phyloP scores from a whole-genome alignment of 371 early-diverging fungal genomes.

The Gilbertella persicaria region DNA sequence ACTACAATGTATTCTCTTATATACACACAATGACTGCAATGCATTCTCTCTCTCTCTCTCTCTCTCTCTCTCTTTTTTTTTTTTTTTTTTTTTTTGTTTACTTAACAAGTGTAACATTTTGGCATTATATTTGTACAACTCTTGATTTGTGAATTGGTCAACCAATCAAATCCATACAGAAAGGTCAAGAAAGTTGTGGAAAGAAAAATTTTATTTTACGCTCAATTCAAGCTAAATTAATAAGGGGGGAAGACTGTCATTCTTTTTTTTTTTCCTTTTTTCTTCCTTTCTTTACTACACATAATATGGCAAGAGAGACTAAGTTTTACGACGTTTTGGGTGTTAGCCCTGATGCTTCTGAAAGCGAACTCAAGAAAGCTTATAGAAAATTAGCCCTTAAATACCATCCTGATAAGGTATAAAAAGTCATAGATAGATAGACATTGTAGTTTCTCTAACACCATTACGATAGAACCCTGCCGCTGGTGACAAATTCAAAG shows the following conservation, averaged over 20 bases:
- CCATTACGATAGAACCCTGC: constrained; percentile 65
- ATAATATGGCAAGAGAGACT: constrained; percentile 76
- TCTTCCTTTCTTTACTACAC: background rate
- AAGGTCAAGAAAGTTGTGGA: constrained; percentile 20
- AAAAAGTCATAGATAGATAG: constrained; percentile 43
- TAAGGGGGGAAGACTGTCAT: background rate
- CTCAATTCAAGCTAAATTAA: constrained; percentile 11
- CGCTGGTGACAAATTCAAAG: constrained; percentile 91
- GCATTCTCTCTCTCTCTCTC: no score
- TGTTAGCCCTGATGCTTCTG: constrained; percentile 79
- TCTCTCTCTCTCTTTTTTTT: no score
- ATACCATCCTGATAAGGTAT: constrained; percentile 95
- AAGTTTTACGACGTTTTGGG: constrained; percentile 94
- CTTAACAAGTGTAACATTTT: no score
- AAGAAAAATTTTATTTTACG: constrained; percentile 15
- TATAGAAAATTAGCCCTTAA: constrained; percentile 91
- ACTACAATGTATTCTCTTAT: no score
- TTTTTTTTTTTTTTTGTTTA: no score
- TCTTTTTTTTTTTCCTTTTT: constrained; percentile 2
- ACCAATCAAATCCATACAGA: constrained; percentile 15
- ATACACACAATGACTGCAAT: no score
- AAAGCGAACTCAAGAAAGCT: constrained; percentile 87
- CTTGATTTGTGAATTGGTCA: background rate
- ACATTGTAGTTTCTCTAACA: background rate
- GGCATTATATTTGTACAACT: background rate